Percentiles rank a stretch among this genome's conserved stretches.
Evolutionary conservation across 163 green algal genomes (phyloP).

Genomic region (Chlamydomonas reinhardtii): DNA sequence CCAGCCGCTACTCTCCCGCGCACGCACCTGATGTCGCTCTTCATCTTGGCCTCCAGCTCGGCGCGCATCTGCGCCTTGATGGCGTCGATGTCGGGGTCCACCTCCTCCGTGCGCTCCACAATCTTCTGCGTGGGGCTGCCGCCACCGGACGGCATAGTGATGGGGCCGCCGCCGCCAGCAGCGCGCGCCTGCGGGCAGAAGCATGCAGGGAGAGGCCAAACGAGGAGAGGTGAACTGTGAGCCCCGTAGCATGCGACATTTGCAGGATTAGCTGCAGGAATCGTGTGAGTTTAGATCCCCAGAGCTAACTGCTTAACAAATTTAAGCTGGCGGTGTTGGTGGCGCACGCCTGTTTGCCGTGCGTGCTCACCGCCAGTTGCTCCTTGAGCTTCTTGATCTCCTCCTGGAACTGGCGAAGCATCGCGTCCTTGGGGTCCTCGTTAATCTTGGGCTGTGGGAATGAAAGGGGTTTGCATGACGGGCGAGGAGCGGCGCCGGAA

Average conservation of each 20-base stretch:
- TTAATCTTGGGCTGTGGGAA: constrained; percentile 59
- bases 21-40: constrained; percentile 55
- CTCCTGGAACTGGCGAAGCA: constrained; percentile 87
- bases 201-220: no score
- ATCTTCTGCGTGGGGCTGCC: constrained; percentile 43
- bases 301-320: no score
- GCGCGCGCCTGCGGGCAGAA: constrained; percentile 15
- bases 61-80: constrained; percentile 64
- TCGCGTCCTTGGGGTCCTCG: constrained; percentile 89
- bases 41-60: constrained; percentile 72
- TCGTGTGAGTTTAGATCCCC: no score
- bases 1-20: no score
- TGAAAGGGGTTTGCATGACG: neutral
- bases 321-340: no score
- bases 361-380: constrained; percentile 60
- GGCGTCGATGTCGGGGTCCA: constrained; percentile 64
- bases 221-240: no score
- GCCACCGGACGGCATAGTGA: neutral
- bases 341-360: no score
- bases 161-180: neutral
- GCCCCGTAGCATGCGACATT: no score
- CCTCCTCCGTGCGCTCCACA: constrained; percentile 67
- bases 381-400: constrained; percentile 82
- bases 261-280: no score
- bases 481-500: neutral